Percentiles rank a stretch among this genome's conserved stretches.
Conservation (phyloP, 1,284 basidiomycete species). For the Blastosporella zonata region DNA sequence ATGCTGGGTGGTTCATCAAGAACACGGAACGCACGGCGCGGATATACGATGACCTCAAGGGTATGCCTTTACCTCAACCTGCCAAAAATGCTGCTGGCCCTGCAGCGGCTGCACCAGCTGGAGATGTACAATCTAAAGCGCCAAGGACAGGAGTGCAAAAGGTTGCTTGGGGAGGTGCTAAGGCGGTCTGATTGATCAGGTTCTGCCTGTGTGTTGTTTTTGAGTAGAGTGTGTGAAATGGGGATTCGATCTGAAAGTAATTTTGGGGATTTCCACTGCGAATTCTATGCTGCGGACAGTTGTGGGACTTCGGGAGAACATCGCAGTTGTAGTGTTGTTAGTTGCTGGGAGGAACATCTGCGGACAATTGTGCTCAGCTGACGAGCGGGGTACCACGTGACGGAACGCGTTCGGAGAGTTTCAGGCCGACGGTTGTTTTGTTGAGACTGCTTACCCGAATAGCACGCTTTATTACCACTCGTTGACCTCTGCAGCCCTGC, state of each 20-base stretch:
- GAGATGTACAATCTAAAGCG: conserved; percentile 22
- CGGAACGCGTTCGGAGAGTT: not conserved
- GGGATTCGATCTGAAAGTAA: not conserved
- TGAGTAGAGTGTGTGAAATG: not conserved
- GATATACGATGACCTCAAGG: conserved; percentile 76
- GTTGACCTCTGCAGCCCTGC: conserved; percentile 6
- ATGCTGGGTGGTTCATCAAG: conserved; percentile 96
- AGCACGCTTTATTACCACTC: conserved; percentile 8
- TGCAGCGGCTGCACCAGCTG: conserved; percentile 21
- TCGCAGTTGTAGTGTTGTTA: not conserved
- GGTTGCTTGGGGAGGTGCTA: conserved; percentile 59
- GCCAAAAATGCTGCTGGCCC: conserved; percentile 25
- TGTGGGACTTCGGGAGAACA: conserved; percentile 3
- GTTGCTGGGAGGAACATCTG: conserved; percentile 4
- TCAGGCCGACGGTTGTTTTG: conserved; percentile 2
- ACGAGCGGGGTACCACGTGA: conserved; percentile 12
- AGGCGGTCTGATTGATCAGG: conserved; percentile 26
- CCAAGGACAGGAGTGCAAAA: conserved; percentile 38
- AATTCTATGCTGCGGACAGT: too few relatives aligned
- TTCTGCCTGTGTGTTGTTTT: not conserved
- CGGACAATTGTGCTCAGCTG: conserved; percentile 6
- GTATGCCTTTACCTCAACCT: conserved; percentile 51
- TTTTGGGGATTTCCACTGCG: not conserved
- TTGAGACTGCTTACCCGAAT: not conserved
- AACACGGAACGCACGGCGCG: conserved; percentile 89